phyloP scores from a whole-genome alignment of 768 basidiomycete genomes.

The Leccinum rimulosum region DNA sequence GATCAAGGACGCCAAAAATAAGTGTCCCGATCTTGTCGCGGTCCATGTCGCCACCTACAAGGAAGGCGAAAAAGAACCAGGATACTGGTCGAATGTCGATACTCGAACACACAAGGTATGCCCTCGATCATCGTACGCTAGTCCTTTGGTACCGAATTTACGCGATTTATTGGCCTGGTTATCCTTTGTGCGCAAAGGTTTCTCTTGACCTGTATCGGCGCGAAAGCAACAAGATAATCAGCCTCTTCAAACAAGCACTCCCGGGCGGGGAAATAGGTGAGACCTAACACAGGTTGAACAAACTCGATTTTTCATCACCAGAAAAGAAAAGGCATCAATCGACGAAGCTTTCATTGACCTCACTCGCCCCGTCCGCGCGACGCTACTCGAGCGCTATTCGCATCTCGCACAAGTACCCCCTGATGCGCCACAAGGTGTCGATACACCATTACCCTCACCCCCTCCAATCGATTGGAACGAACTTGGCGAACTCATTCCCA shows the following conservation, averaged over 20 bases:
- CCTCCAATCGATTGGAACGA: conserved; percentile 61
- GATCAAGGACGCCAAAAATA: conserved; percentile 75
- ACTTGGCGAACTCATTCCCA: conserved; percentile 62
- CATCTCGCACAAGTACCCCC: conserved; percentile 69
- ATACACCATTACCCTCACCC: conserved; percentile 75
- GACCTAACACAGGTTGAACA: conserved; percentile 9
- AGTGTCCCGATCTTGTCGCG: conserved; percentile 79
- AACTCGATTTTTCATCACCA: neutral
- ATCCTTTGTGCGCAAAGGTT: conserved; percentile 50
- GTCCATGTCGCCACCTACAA: conserved; percentile 96
- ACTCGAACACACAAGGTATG: conserved; percentile 87
- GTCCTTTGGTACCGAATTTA: neutral
- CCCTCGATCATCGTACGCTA: neutral
- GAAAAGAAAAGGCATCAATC: conserved; percentile 90
- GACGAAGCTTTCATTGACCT: conserved; percentile 97
- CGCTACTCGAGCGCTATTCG: conserved; percentile 72
- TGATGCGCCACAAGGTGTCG: conserved; percentile 66
- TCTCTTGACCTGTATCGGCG: conserved; percentile 91
- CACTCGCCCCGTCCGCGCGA: conserved; percentile 73
- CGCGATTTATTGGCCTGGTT: neutral
- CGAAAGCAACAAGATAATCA: conserved; percentile 85
- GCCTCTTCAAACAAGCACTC: conserved; percentile 75
- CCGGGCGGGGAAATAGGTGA: conserved; percentile 81
- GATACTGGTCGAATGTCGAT: conserved; percentile 90
- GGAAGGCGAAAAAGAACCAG: conserved; percentile 82